A percentile compares a stretch with the other conserved stretches of the same genome.
These are phyloP conservation scores for Zostera marina DNA, from an alignment of 116 monocot genomes.

Conservation along the genomic window DNA sequence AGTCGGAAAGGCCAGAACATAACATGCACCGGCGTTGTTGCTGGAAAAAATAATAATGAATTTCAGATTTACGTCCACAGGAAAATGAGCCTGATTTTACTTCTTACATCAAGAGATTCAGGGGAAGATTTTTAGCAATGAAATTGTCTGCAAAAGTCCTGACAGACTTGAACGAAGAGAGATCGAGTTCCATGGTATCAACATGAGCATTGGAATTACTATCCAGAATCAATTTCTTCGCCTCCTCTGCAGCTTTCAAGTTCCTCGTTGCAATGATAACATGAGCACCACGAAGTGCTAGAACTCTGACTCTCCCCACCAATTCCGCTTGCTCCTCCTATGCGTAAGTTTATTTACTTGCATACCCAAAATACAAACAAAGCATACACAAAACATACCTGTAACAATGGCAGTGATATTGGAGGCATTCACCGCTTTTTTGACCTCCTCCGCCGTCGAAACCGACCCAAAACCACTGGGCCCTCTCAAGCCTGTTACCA, in stretches of 20 bases:
- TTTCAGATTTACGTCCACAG: no score
- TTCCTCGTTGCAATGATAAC: conserved; percentile 83
- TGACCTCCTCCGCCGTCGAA: conserved; percentile 71
- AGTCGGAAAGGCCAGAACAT: conserved; percentile 92
- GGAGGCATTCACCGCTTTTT: conserved; percentile 43
- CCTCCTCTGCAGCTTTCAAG: conserved; percentile 35
- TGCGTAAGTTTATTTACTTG: not conserved
- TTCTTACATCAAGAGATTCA: conserved; percentile 71
- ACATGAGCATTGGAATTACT: conserved; percentile 28
- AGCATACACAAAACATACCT: no score
- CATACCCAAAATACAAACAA: no score
- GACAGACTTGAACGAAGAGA: conserved; percentile 71
- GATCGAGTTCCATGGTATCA: conserved; percentile 68
- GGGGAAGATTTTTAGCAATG: conserved; percentile 43
- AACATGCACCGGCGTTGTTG: conserved; percentile 94
- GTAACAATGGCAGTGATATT: conserved; percentile 67
- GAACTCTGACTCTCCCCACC: conserved; percentile 71
- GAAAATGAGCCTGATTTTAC: no score
- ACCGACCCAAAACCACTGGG: conserved; percentile 64
- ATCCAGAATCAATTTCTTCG: conserved; percentile 32
- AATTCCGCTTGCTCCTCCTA: conserved; percentile 89
- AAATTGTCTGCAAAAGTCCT: conserved; percentile 47
- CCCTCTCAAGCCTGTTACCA: conserved; percentile 15
- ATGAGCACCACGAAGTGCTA: conserved; percentile 68
- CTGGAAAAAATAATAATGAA: no score